phyloP scores from a whole-genome alignment of 768 basidiomycete species.

The Psilocybe sp. region DNA sequence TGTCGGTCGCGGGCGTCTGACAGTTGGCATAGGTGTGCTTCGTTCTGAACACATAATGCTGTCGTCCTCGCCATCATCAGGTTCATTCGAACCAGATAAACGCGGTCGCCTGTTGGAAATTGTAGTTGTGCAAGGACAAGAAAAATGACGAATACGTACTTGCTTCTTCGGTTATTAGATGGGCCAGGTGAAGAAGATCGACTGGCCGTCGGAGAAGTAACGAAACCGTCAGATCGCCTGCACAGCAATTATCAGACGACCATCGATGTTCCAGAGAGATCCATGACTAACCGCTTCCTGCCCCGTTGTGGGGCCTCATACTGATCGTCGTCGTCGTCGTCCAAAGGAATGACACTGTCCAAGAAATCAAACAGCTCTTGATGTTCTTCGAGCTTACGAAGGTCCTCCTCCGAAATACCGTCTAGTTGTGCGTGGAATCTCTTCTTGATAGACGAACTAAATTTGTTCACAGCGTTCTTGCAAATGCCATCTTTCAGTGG shows the following conservation, averaged over 20 bases:
- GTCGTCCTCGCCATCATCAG: conserved; percentile 21
- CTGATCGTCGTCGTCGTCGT: conserved; percentile 53
- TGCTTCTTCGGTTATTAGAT: conserved; percentile 30
- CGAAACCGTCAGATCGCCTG: conserved; percentile 56
- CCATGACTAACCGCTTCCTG: conserved; percentile 42
- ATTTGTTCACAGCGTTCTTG: conserved; percentile 70
- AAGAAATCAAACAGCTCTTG: conserved; percentile 66
- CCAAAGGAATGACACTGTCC: conserved; percentile 68
- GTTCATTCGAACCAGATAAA: conserved; percentile 50
- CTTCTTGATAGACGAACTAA: conserved; percentile 64
- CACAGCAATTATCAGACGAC: too few relatives aligned
- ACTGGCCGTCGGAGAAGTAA: conserved; percentile 39
- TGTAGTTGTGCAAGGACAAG: neutral
- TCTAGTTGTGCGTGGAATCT: conserved; percentile 70
- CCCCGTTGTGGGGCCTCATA: conserved; percentile 38
- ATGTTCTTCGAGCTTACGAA: conserved; percentile 59
- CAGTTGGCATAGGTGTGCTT: conserved; percentile 34
- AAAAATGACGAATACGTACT: conserved; percentile 29
- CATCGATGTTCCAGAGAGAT: too few relatives aligned
- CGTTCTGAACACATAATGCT: too few relatives aligned
- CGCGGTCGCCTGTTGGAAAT: conserved; percentile 44
- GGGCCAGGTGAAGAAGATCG: conserved; percentile 32
- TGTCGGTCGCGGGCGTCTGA: conserved; percentile 17
- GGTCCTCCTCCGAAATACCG: conserved; percentile 70
- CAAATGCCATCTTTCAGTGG: conserved; percentile 52